These are phyloP conservation scores for Zygosaccharomyces rouxii DNA, from an alignment of 805 yeast genomes.

Conservation along the genomic window DNA sequence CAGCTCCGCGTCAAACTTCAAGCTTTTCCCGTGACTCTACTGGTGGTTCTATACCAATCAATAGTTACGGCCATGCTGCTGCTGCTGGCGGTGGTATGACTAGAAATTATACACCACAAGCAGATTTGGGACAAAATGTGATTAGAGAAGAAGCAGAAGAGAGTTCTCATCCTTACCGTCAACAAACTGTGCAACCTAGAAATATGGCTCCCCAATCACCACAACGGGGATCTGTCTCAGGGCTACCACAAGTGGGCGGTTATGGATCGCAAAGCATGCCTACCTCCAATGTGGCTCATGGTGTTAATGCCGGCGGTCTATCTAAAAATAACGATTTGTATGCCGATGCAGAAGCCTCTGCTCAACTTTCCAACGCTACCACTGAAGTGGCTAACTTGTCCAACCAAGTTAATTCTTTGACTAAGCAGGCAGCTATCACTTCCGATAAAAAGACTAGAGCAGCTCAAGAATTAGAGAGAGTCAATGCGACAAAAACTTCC, in stretches of 20 bases:
- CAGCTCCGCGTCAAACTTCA: conserved; percentile 11
- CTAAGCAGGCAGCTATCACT: conserved; percentile 65
- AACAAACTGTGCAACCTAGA: conserved; percentile 23
- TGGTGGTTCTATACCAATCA: background rate
- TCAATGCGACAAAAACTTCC: conserved; percentile 61
- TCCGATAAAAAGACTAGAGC: conserved; percentile 70
- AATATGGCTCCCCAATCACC: conserved; percentile 11
- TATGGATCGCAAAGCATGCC: background rate
- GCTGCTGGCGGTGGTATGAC: background rate
- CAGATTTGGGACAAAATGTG: conserved; percentile 10
- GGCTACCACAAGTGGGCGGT: background rate
- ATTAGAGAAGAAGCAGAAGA: conserved; percentile 16
- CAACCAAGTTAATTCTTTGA: conserved; percentile 74
- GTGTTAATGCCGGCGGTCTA: conserved; percentile 19
- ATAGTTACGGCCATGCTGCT: conserved; percentile 3
- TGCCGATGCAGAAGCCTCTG: conserved; percentile 57
- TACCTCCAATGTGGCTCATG: background rate
- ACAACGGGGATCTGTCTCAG: conserved; percentile 3
- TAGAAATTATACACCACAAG: conserved; percentile 8
- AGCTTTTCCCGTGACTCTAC: conserved; percentile 10
- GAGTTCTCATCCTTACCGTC: conserved; percentile 25
- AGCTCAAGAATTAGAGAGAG: conserved; percentile 68
- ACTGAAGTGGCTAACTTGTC: conserved; percentile 83
- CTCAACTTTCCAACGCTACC: conserved; percentile 70
- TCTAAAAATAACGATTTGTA: conserved; percentile 44